These are phyloP conservation scores for Castanea sativa DNA, from an alignment of 306 rosid species.

Conservation along the genomic window DNA sequence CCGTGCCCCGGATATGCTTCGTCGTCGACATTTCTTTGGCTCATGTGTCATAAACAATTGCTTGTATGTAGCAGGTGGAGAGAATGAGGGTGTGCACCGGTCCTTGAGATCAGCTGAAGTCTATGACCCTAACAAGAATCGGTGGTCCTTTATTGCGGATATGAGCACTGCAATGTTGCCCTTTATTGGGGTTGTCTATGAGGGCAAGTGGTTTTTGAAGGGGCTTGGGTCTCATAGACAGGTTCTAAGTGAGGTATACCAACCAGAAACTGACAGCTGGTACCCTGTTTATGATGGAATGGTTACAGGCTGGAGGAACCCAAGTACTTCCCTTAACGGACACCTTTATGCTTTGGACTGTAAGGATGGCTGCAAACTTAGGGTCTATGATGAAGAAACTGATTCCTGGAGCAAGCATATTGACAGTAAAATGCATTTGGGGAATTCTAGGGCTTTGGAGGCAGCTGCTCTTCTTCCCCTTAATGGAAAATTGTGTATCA, in stretches of 20 bases:
- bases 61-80: conserved; percentile 86
- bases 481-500: conserved; percentile 69
- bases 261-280: conserved; percentile 71
- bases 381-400: conserved; percentile 58
- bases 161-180: conserved; percentile 95
- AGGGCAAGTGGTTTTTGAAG: conserved; percentile 82
- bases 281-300: conserved; percentile 66
- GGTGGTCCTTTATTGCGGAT: conserved; percentile 80
- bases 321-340: conserved; percentile 66
- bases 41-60: conserved; percentile 85
- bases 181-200: conserved; percentile 76
- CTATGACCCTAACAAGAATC: conserved; percentile 78
- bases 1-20: conserved; percentile 92
- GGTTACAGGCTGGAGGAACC: conserved; percentile 89
- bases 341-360: conserved; percentile 77
- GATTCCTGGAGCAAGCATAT: conserved; percentile 71
- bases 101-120: conserved; percentile 81
- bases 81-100: conserved; percentile 71
- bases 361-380: conserved; percentile 77
- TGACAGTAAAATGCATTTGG: conserved; percentile 70
- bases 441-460: conserved; percentile 66
- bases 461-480: conserved; percentile 77
- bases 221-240: conserved; percentile 82
- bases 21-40: conserved; percentile 79
- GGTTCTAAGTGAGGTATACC: conserved; percentile 79